Conservation (phyloP, 2,329 filamentous ascomycete genomes). For the Fusarium brachygibbosum region DNA sequence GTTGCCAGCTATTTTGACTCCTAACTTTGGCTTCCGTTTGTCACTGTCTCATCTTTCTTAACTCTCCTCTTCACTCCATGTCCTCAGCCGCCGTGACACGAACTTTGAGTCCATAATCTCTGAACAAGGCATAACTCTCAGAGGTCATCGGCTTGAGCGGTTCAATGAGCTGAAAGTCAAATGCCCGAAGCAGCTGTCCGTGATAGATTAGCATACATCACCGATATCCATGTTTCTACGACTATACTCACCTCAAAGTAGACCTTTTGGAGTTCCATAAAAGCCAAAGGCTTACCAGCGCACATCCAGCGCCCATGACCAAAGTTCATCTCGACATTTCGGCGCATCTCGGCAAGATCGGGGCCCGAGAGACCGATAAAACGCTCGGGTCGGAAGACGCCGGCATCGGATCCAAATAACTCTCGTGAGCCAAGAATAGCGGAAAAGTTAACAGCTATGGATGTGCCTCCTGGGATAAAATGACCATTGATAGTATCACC, state of each 20-base stretch:
- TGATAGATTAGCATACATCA: neutral
- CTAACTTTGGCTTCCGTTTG: neutral
- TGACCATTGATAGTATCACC: constrained; percentile 7
- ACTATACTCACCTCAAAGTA: neutral
- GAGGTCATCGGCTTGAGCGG: neutral
- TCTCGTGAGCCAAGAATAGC: neutral
- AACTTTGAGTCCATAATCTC: constrained; percentile 1
- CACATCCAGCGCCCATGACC: constrained; percentile 16
- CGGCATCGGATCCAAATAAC: neutral
- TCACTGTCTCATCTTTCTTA: neutral
- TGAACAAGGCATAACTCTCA: neutral
- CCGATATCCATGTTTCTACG: rapidly evolving
- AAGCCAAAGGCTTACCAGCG: constrained; percentile 6
- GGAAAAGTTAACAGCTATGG: constrained; percentile 1
- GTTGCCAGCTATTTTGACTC: neutral
- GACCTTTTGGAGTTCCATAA: constrained; percentile 11
- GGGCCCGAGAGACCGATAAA: neutral
- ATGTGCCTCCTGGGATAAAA: neutral
- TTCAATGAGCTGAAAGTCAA: constrained; percentile 7
- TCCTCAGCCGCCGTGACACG: neutral
- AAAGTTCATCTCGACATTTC: constrained; percentile 18
- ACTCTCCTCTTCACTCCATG: neutral
- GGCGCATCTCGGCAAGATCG: constrained; percentile 6
- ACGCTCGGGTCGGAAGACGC: constrained; percentile 9
- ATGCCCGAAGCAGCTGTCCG: neutral